phyloP scores from a whole-genome alignment of 805 yeast species.

The Cyberlindnera misumaiensis region DNA sequence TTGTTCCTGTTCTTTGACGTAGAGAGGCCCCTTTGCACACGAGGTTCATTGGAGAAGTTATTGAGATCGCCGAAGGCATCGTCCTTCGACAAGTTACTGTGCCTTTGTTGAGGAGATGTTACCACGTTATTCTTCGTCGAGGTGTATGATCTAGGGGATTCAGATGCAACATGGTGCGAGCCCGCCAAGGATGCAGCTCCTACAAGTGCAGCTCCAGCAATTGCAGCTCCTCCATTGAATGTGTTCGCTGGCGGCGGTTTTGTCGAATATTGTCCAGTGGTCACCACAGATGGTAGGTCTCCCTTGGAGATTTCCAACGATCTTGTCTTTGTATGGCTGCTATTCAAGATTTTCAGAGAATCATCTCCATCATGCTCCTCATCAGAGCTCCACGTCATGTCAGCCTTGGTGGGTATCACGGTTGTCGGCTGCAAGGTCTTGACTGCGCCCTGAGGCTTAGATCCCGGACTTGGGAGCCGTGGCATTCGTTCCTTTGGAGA shows the following conservation, averaged over 20 bases:
- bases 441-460: constrained; percentile 18
- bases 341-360: constrained; percentile 1
- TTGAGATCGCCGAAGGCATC: constrained; percentile 11
- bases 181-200: too few species aligned
- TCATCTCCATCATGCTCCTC: constrained; percentile 49
- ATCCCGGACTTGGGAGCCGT: not conserved
- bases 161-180: too few species aligned
- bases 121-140: constrained; percentile 1
- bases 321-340: constrained; percentile 2
- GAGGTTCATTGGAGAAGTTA: constrained; percentile 4
- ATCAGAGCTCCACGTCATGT: constrained; percentile 83
- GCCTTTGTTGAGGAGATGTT: too few species aligned
- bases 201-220: not conserved
- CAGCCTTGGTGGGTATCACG: constrained; percentile 80
- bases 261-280: not conserved
- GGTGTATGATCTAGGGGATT: not conserved
- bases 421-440: constrained; percentile 52
- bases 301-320: constrained; percentile 3
- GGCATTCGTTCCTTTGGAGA: not conserved
- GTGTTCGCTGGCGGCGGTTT: not conserved
- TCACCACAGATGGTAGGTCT: constrained; percentile 1
- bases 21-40: constrained; percentile 21
- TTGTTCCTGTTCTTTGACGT: constrained; percentile 23
- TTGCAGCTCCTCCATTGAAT: not conserved
- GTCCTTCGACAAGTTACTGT: constrained; percentile 2